Percentiles rank a stretch among this genome's conserved stretches.
Conservation (phyloP, 106 monocot genomes). For the Apostasia shenzhenica region DNA sequence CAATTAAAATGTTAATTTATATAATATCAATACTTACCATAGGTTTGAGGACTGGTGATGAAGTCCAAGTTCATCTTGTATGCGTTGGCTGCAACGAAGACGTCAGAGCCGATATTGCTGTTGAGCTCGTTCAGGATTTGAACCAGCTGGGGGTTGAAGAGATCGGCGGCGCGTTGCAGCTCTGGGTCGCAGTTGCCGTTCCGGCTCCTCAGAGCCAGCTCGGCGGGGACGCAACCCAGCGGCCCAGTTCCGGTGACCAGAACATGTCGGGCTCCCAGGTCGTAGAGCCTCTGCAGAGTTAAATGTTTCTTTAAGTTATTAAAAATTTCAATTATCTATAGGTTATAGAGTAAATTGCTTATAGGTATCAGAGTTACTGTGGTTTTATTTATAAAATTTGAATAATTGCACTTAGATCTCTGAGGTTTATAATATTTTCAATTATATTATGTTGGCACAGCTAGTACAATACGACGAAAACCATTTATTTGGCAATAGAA, state of each 20-base stretch:
- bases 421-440: no score
- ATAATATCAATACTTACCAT: conserved; percentile 18
- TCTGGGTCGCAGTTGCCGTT: conserved; percentile 31
- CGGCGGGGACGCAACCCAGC: conserved; percentile 38
- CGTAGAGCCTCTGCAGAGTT: conserved; percentile 29
- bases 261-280: conserved; percentile 30
- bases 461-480: no score
- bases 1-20: background rate
- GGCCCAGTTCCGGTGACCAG: conserved; percentile 47
- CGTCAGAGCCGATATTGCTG: conserved; percentile 18
- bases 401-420: no score
- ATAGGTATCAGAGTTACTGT: background rate
- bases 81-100: conserved; percentile 49
- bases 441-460: no score
- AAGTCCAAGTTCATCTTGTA: conserved; percentile 41
- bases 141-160: conserved; percentile 53
- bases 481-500: no score
- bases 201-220: conserved; percentile 27
- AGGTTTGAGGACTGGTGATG: conserved; percentile 40
- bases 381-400: no score
- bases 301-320: background rate
- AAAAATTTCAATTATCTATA: background rate
- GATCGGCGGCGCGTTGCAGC: conserved; percentile 34
- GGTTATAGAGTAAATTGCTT: background rate
- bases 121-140: conserved; percentile 37